phyloP scores from a whole-genome alignment of 768 basidiomycete species.

The Serendipita sp. region DNA sequence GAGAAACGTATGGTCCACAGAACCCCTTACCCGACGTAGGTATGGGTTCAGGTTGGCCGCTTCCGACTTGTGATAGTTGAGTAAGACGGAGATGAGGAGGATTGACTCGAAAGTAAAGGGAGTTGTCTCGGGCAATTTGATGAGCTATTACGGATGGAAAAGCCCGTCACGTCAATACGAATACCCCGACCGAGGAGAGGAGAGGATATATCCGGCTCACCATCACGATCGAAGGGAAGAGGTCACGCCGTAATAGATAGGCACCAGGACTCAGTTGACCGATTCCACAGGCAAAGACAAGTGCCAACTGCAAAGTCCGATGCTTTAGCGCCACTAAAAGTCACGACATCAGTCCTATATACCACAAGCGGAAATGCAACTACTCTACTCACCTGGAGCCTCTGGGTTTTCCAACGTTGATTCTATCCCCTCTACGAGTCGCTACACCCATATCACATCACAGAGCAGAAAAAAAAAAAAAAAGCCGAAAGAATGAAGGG shows the following conservation, averaged over 20 bases:
- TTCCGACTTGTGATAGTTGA: conserved; percentile 59
- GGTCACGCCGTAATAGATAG: conserved; percentile 46
- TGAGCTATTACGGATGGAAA: conserved; percentile 25
- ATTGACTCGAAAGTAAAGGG: conserved; percentile 43
- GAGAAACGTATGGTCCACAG: conserved; percentile 35
- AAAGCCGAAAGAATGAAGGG: conserved; percentile 9
- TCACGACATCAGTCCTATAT: not conserved
- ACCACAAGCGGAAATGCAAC: not conserved
- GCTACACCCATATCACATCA: conserved; percentile 20
- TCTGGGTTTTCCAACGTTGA: conserved; percentile 29
- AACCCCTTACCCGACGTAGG: conserved; percentile 34
- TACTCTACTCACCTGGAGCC: conserved; percentile 25
- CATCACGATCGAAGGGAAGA: conserved; percentile 37
- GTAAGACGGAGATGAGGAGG: conserved; percentile 43
- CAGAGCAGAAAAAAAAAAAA: not conserved
- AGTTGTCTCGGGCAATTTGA: conserved; percentile 38
- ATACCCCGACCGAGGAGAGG: not conserved
- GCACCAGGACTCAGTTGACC: conserved; percentile 54
- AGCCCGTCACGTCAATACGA: not conserved
- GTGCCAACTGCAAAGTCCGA: conserved; percentile 36
- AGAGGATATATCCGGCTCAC: conserved; percentile 20
- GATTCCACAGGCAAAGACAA: conserved; percentile 42
- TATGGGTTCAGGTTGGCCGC: conserved; percentile 55
- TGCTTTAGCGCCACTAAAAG: conserved; percentile 32
- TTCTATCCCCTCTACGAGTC: conserved; percentile 32